Conservation (phyloP, 352 stramenopile genomes). For the Phytophthora kernoviae region DNA sequence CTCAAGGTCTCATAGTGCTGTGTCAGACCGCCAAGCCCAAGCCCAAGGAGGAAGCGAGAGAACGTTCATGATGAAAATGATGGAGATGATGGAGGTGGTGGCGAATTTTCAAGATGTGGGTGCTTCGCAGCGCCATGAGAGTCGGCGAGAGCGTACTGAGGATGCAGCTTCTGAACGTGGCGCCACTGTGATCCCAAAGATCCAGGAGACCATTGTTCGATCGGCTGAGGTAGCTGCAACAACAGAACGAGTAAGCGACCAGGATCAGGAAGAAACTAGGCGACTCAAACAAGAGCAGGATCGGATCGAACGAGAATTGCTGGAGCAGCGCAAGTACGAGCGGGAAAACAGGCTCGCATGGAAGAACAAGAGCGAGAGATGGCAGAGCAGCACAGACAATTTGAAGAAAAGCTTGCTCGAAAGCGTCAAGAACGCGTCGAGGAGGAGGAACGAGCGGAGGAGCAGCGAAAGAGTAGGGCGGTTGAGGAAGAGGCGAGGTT, state of each 20-base stretch:
- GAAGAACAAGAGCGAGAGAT: slow-evolving; percentile 47
- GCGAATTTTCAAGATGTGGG: slow-evolving; percentile 24
- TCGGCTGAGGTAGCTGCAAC: not conserved
- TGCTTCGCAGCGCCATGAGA: not conserved
- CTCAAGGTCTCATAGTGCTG: not conserved
- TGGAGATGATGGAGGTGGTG: slow-evolving; percentile 81
- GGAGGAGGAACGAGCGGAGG: slow-evolving; percentile 40
- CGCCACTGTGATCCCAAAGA: not conserved
- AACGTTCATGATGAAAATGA: slow-evolving; percentile 67
- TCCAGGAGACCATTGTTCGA: not conserved
- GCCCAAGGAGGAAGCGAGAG: slow-evolving; percentile 26
- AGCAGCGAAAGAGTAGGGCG: slow-evolving; percentile 25
- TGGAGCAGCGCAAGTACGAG: slow-evolving; percentile 60
- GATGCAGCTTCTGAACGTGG: not conserved
- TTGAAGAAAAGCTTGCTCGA: slow-evolving; percentile 50
- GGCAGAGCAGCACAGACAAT: slow-evolving; percentile 36
- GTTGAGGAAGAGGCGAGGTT: slow-evolving; percentile 39
- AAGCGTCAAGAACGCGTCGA: slow-evolving; percentile 40
- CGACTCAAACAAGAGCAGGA: slow-evolving; percentile 41
- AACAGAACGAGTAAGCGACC: slow-evolving; percentile 12
- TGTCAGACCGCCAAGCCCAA: slow-evolving; percentile 4
- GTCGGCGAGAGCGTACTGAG: not conserved
- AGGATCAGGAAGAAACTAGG: slow-evolving; percentile 52
- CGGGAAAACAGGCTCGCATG: slow-evolving; percentile 39
- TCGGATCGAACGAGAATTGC: slow-evolving; percentile 46